These are phyloP conservation scores for Ceratocystis papillata DNA, from an alignment of 2,329 filamentous ascomycete genomes.

Conservation along the genomic window DNA sequence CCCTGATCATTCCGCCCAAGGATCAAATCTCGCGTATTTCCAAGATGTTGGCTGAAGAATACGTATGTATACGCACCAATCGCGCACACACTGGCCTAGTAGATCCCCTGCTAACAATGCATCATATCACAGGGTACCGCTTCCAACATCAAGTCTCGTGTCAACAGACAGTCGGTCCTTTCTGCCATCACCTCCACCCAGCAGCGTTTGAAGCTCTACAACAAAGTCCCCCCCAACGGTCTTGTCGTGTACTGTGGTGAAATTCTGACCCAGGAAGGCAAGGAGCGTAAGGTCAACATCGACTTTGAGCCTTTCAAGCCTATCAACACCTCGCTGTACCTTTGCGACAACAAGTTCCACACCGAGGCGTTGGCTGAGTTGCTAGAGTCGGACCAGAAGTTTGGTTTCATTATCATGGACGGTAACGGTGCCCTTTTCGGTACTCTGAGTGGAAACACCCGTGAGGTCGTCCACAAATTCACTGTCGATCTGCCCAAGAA, in stretches of 20 bases:
- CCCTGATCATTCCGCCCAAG: slow-evolving; percentile 96
- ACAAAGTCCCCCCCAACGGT: slow-evolving; percentile 95
- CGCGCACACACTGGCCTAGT: neutral
- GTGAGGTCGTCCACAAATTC: slow-evolving; percentile 96
- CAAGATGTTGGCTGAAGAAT: slow-evolving; percentile 99
- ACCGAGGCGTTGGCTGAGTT: slow-evolving; percentile 94
- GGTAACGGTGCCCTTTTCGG: slow-evolving; percentile 97
- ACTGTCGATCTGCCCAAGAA: slow-evolving; percentile 98
- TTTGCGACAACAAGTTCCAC: slow-evolving; percentile 99
- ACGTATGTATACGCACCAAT: slow-evolving; percentile 47
- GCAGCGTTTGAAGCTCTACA: slow-evolving; percentile 97
- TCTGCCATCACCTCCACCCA: slow-evolving; percentile 98
- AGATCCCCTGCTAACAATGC: neutral
- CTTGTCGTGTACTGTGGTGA: slow-evolving; percentile 99
- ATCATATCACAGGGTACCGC: slow-evolving; percentile 63
- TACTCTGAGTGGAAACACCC: slow-evolving; percentile 91
- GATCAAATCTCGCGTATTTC: slow-evolving; percentile 91
- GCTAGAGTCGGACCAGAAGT: slow-evolving; percentile 97
- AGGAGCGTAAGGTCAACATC: slow-evolving; percentile 99
- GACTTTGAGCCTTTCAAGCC: slow-evolving; percentile 99
- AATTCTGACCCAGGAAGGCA: slow-evolving; percentile 97
- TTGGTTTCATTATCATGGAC: slow-evolving; percentile 99
- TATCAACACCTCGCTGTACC: slow-evolving; percentile 98
- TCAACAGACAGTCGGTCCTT: slow-evolving; percentile 95
- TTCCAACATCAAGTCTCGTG: slow-evolving; percentile 98